Evolutionary conservation across 805 yeast genomes (phyloP).

Genomic region (Scheffersomyces stipitis): DNA sequence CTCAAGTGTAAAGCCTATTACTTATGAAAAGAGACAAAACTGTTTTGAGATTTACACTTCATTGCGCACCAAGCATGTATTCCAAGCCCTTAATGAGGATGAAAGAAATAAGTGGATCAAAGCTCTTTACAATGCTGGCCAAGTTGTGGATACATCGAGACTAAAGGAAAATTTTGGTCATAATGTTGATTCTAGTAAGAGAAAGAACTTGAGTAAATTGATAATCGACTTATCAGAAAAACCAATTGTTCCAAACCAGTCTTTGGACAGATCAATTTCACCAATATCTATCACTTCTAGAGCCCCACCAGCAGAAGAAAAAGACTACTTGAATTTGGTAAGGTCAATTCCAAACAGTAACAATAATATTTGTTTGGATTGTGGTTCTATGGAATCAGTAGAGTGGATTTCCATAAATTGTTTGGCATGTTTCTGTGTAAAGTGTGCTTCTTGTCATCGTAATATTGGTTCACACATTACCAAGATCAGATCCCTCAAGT

Average conservation of each 20-base stretch:
- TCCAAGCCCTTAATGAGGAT: slow-evolving; percentile 69
- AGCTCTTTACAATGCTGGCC: slow-evolving; percentile 59
- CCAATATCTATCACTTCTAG: slow-evolving; percentile 34
- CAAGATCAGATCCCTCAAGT: slow-evolving; percentile 72
- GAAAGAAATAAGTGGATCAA: slow-evolving; percentile 72
- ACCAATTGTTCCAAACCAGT: slow-evolving; percentile 13
- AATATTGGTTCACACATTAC: slow-evolving; percentile 81
- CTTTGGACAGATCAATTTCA: slow-evolving; percentile 18
- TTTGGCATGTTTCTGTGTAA: slow-evolving; percentile 71
- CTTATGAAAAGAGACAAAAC: slow-evolving; percentile 46
- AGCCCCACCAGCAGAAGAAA: slow-evolving; percentile 15
- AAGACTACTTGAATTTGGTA: slow-evolving; percentile 37
- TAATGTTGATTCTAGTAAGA: not conserved
- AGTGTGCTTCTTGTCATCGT: slow-evolving; percentile 87
- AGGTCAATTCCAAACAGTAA: slow-evolving; percentile 44
- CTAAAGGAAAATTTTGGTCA: slow-evolving; percentile 8
- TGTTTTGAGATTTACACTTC: slow-evolving; percentile 81
- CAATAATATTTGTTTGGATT: slow-evolving; percentile 75
- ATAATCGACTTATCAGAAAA: slow-evolving; percentile 12
- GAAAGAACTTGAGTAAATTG: slow-evolving; percentile 6
- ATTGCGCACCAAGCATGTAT: slow-evolving; percentile 60
- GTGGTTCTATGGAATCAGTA: slow-evolving; percentile 61
- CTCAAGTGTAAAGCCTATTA: slow-evolving; percentile 56
- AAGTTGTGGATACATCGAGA: slow-evolving; percentile 32
- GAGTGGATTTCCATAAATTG: slow-evolving; percentile 88